Base-by-base conservation (phyloP, 768 basidiomycete genomes). In the Plicaturopsis crispa region DNA sequence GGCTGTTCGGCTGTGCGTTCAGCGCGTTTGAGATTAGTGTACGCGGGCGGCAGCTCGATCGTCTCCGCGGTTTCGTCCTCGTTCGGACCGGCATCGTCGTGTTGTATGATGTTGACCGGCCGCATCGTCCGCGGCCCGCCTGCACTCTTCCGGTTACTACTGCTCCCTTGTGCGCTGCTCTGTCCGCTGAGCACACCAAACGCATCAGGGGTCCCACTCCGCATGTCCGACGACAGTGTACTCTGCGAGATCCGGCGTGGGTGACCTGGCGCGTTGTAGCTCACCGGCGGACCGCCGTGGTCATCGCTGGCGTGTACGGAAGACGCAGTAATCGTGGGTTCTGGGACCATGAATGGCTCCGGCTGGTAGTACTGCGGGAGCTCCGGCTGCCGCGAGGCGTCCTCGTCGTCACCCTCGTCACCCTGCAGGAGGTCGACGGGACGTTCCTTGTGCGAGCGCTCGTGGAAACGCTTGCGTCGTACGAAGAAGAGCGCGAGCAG, bases 1-100 rank as follows among this genome's bases (percentile, higher is more conserved):
- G 14, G 26, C 10, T 28, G 8, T 28, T 28, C 26, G 26, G 26
- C 8, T 28, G 14, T 28, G 26, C 26, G 26, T n/a, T n/a, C 28
- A 30, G 10, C 14, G 28, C 10, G 28, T 30, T 30, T 30, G 10
- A 88, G 65, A 43, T 83, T 73, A 19, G 81, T 85, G 57, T 90
- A 90, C 21, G 84, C 84, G 2, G 86, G 86, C 11, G 86, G 86
- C 35, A 90, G 67, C 57, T 90, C 87, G 33, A 90, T 75, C 31
- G 84, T 87, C 57, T 84, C 86, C 12, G 73, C 53, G 46, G 76
- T 72, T 13, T 63, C 67, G 6, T 59, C 61, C 43, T 55, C 57
- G 40, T 69, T 70, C 4, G 77, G 71, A 1, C 87, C 86, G 0
- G 83, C 87, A 52, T 90, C 87, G 46, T 88, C 84, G 48, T 90